Evolutionary conservation across 2,329 filamentous ascomycete genomes (phyloP), one percentile per base, ranked within the genome.

Genomic region (Rhexocercosporidium sp.): DNA sequence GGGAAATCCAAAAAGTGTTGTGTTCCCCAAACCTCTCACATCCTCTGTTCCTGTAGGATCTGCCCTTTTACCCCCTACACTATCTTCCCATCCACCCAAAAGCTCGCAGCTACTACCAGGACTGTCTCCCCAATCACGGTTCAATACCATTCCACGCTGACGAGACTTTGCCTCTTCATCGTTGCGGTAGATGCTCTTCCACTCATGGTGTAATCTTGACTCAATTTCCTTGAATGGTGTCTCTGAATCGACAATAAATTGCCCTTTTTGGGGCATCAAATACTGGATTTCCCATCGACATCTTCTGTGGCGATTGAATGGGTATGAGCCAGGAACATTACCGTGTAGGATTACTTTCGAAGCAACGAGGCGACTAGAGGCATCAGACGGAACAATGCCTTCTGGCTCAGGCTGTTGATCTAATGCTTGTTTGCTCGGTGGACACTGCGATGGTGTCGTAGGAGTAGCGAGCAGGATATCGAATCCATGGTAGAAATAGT

Each of bases 401-500:
- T 76, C 20, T 18, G 66, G 47, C 6, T 74, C 69, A 20, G 76
- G 66, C 3, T 72, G 65, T 4, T 76, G 73, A 44, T 77, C 59
- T 9, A 39, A 44, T 9, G 51, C 18, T n/a, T 64, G 60, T 44
- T 72, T 82, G 5, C 83, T 81, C 14, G 90, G 91, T 0, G 91
- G 89, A 7, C 83, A 82, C 25, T 86, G 86, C 0, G 91, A 92
- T 3, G 90, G 83, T 5, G 84, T 77, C 0, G 87, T 88, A 0
- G 92, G 91, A 34, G 89, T 88, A 0, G 95, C 97, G n/a, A 99
- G 87, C 5, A 98, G 85, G 11, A 97, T 87, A 78, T 99, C 96
- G 76, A 99, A 96, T 1, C 96, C 96, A 69, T 97, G 90, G 71
- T 95, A 91, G 77, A 97, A 99, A 78, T 99, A 99, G 78, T 98